Conservation (phyloP, 768 basidiomycete species). For the Mycena floridula region DNA sequence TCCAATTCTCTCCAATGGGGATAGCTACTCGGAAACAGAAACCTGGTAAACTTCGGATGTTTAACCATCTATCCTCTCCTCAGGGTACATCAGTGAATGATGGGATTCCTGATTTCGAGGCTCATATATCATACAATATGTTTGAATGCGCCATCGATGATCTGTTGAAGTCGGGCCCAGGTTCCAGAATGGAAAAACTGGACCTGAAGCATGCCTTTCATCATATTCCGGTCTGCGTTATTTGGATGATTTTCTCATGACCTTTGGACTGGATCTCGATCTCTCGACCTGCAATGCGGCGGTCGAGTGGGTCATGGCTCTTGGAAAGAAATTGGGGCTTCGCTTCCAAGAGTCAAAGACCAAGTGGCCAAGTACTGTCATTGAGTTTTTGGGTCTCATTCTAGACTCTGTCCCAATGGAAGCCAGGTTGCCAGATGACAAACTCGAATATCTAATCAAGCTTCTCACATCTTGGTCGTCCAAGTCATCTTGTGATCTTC, state of each 20-base stretch:
- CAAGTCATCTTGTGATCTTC: slow-evolving; percentile 12
- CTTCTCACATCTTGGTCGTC: slow-evolving; percentile 18
- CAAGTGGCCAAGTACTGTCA: slow-evolving; percentile 12
- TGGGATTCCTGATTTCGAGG: slow-evolving; percentile 23
- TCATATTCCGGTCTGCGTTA: slow-evolving; percentile 29
- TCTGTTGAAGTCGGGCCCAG: slow-evolving; percentile 15
- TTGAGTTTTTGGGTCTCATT: slow-evolving; percentile 23
- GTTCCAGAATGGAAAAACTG: slow-evolving; percentile 26
- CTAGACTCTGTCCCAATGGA: slow-evolving; percentile 21
- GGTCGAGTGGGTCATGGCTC: slow-evolving; percentile 22
- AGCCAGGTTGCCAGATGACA: slow-evolving; percentile 25
- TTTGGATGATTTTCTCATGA: slow-evolving; percentile 28
- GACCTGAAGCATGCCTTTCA: slow-evolving; percentile 30
- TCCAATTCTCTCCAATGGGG: slow-evolving; percentile 20
- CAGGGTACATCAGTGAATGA: slow-evolving; percentile 19
- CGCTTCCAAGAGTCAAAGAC: slow-evolving; percentile 23
- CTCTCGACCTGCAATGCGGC: slow-evolving; percentile 8
- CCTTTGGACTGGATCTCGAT: slow-evolving; percentile 12
- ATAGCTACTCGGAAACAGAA: slow-evolving; percentile 14
- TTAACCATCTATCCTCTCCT: slow-evolving; percentile 26
- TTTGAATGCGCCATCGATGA: slow-evolving; percentile 19
- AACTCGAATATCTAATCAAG: slow-evolving; percentile 17
- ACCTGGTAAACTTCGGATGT: slow-evolving; percentile 17
- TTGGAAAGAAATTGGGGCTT: slow-evolving; percentile 22
- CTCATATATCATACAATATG: slow-evolving; percentile 22